Evolutionary conservation across 345 rosid genomes (phyloP).

Genomic region (Gossypium turneri): DNA sequence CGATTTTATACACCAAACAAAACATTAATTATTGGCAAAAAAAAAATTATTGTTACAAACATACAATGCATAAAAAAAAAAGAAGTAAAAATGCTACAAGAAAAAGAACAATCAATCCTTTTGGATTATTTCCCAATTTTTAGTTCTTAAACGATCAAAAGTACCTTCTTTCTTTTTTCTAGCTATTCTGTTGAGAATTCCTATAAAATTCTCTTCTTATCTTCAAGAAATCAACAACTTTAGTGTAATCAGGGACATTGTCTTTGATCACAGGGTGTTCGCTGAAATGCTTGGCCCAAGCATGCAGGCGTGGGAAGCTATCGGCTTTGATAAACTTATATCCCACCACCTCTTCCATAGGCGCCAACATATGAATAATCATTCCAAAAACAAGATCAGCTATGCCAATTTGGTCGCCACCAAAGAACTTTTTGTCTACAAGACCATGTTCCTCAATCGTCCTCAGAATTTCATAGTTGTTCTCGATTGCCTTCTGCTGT

Average conservation of each 20-base stretch:
- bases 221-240: neutral
- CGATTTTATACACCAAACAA: no score
- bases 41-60: no score
- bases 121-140: no score
- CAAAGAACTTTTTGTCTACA: slow-evolving; percentile 17
- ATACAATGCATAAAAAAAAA: no score
- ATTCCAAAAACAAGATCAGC: slow-evolving; percentile 22
- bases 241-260: no score
- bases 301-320: slow-evolving; percentile 19
- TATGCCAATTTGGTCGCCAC: slow-evolving; percentile 15
- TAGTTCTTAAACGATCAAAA: no score
- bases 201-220: neutral
- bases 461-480: neutral
- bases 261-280: no score
- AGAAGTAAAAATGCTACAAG: no score
- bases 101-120: no score
- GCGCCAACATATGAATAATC: slow-evolving; percentile 9
- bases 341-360: slow-evolving; percentile 3
- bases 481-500: slow-evolving; percentile 6
- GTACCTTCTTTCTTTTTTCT: no score
- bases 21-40: no score
- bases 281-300: neutral
- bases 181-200: neutral
- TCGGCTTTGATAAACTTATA: slow-evolving; percentile 13
- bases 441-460: slow-evolving; percentile 23